Conservation (phyloP, 2,329 filamentous ascomycete species). For the Penicillium vulpinum region DNA sequence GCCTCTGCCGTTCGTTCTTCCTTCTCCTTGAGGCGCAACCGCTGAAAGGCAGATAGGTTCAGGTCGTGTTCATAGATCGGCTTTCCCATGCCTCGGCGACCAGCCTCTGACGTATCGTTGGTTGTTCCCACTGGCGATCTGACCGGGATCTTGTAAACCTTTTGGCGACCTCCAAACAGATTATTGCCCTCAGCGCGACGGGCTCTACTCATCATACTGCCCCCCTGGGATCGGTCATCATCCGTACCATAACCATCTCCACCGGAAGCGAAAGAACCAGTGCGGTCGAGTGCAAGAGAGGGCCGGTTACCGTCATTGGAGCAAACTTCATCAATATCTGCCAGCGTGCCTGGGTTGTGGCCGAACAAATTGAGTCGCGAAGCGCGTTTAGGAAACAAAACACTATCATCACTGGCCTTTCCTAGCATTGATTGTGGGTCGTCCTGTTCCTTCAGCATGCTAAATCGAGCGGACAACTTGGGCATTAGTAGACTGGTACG, state of each 20-base stretch:
- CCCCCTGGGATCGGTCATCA: constrained; percentile 58
- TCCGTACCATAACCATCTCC: constrained; percentile 63
- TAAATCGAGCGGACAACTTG: constrained; percentile 89
- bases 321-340: constrained; percentile 88
- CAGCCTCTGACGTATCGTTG: constrained; percentile 34
- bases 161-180: constrained; percentile 91
- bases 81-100: constrained; percentile 54
- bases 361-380: constrained; percentile 76
- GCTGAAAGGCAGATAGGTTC: constrained; percentile 78
- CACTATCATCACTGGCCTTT: constrained; percentile 93
- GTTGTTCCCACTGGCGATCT: constrained; percentile 40
- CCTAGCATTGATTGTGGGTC: constrained; percentile 85
- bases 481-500: constrained; percentile 95
- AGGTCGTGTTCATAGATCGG: constrained; percentile 86
- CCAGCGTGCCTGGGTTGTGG: constrained; percentile 59
- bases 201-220: constrained; percentile 79
- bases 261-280: constrained; percentile 64
- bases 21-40: constrained; percentile 59
- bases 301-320: constrained; percentile 67
- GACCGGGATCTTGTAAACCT: constrained; percentile 81
- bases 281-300: constrained; percentile 60
- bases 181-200: constrained; percentile 87
- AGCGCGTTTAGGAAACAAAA: constrained; percentile 77
- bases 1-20: constrained; percentile 49
- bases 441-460: constrained; percentile 93